Base-by-base conservation (phyloP, 305 asterid species). In the Withania somnifera region DNA sequence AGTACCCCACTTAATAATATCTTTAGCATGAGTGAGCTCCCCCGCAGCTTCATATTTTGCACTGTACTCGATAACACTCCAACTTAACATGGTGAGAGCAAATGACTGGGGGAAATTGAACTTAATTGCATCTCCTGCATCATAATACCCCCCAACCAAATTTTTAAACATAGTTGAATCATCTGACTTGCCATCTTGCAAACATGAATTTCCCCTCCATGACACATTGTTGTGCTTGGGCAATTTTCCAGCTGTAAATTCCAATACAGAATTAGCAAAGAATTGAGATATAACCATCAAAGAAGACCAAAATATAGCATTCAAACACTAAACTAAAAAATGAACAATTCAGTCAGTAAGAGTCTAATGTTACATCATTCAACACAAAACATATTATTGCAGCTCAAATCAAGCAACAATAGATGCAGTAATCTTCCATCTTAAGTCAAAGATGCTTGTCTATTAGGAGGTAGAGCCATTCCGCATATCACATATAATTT, bases 71-170 rank as follows among this genome's bases (percentile, higher is more conserved):
- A 95, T 90, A 86, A 95, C 98, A 82, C 98, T 95, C 98, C 98
- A 95, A 84, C 98, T 95, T 89, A 95, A 84, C 97, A 95, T 89
- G 22, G 98, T 95, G 97, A 95, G 91, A 78, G 98, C 95, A 83
- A 91, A 95, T 50, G 98, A 84, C 79, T 87, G 89, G 2, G 98
- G 98, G 80, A 95, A 95, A 63, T 93, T 88, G 84, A 92, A 95
- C 88, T 95, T 95, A 67, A 95, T 93, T 6, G 98, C 98, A 85
- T 95, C 98, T 66, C 98, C 98, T 0, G 98, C 98, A 83, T 95
- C 98, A 71, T 93, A 95, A 79, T 90, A 95, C 57, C 98, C 98
- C 34, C 98, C 92, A n/a, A 87, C 86, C 51, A 89, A 82, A 85
- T 89, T 85, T 75, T 89, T 89, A 40, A 87, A 81, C 11, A 78